Conservation (phyloP, 495 filamentous ascomycete genomes). For the Staphylotrichum longicolle region DNA sequence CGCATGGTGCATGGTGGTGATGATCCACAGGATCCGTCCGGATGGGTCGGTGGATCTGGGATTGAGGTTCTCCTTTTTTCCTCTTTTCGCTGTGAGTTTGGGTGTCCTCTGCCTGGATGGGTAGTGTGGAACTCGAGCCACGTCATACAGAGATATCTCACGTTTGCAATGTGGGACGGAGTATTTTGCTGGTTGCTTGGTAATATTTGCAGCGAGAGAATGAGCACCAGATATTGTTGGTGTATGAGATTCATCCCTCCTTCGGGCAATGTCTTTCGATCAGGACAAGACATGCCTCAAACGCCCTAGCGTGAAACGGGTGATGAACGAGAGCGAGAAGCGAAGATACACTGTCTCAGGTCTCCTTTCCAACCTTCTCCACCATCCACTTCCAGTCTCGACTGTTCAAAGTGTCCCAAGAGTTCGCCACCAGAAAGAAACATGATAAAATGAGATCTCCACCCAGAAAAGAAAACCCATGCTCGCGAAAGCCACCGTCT, state of each 20-base stretch:
- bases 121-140: not conserved
- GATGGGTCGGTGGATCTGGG: slow-evolving; percentile 4
- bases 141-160: not conserved
- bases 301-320: slow-evolving; percentile 10
- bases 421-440: slow-evolving; percentile 11
- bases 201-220: slow-evolving; percentile 21
- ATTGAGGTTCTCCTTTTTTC: not conserved
- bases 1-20: not conserved
- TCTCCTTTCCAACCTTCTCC: slow-evolving; percentile 1
- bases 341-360: slow-evolving; percentile 17
- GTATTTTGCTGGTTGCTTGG: slow-evolving; percentile 15
- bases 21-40: slow-evolving; percentile 6
- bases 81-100: not conserved
- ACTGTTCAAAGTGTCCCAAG: not conserved
- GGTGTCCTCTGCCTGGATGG: not conserved
- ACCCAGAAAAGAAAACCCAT: slow-evolving; percentile 11
- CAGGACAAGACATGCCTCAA: slow-evolving; percentile 5
- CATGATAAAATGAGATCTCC: slow-evolving; percentile 14
- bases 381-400: not conserved
- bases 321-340: slow-evolving; percentile 22
- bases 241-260: not conserved
- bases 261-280: slow-evolving; percentile 1
- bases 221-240: slow-evolving; percentile 14
- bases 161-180: not conserved
- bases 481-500: slow-evolving; percentile 9